Evolutionary conservation across 768 basidiomycete genomes (phyloP).

Genomic region (Strobilomyces dryophilus): DNA sequence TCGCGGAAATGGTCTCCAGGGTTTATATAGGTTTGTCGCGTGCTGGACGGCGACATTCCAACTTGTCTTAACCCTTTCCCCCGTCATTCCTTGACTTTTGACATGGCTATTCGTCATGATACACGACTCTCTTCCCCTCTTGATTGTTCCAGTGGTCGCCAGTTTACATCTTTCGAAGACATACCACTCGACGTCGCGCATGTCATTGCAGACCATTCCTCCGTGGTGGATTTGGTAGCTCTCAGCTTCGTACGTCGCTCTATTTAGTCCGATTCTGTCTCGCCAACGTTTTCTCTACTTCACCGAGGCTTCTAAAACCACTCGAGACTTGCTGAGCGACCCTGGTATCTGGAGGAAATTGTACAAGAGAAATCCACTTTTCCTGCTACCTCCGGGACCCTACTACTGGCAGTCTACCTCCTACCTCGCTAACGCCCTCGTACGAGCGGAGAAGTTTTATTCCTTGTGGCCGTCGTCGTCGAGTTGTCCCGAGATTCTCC

Average conservation of each 20-base stretch:
- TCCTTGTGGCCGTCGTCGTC: slow-evolving; percentile 7
- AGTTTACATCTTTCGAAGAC: not conserved
- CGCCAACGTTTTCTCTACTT: not conserved
- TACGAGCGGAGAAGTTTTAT: not conserved
- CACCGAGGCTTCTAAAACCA: slow-evolving; percentile 1
- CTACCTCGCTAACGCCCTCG: slow-evolving; percentile 1
- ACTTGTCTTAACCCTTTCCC: not conserved
- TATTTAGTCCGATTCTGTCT: not conserved
- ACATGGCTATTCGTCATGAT: not conserved
- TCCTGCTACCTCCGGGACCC: slow-evolving; percentile 7
- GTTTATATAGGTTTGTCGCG: not conserved
- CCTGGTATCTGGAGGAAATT: slow-evolving; percentile 4
- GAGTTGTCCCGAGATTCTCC: not conserved
- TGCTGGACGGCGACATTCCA: not conserved
- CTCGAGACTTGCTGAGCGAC: slow-evolving; percentile 1
- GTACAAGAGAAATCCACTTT: not conserved
- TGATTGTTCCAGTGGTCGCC: not conserved
- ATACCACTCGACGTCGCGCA: slow-evolving; percentile 3
- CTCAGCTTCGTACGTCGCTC: slow-evolving; percentile 2
- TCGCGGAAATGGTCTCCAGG: not conserved
- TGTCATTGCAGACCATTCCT: not conserved
- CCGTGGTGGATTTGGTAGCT: not conserved
- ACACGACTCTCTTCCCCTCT: not conserved
- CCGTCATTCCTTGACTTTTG: not conserved
- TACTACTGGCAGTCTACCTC: slow-evolving; percentile 11